These are phyloP conservation scores for Coniella lustricola DNA, from an alignment of 2,329 filamentous ascomycete genomes.

Conservation along the genomic window DNA sequence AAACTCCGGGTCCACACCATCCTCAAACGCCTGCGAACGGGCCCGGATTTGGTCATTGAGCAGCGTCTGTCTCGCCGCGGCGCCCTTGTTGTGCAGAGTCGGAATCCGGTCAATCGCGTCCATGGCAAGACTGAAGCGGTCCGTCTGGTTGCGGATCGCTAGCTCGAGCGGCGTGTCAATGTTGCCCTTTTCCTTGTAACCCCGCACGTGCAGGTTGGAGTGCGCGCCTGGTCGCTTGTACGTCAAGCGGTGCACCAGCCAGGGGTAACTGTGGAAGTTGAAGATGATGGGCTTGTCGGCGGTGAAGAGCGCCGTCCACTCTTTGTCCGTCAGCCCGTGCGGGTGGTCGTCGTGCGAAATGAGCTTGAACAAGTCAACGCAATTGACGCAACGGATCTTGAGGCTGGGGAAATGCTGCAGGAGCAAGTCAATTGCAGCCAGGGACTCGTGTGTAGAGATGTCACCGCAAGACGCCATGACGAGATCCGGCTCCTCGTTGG, in stretches of 20 bases:
- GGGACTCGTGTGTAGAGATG: constrained; percentile 64
- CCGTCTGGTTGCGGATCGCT: constrained; percentile 69
- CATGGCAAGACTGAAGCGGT: constrained; percentile 70
- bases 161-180: constrained; percentile 76
- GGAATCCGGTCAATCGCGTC: constrained; percentile 65
- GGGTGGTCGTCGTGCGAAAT: constrained; percentile 64
- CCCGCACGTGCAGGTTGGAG: constrained; percentile 62
- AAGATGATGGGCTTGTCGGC: constrained; percentile 66
- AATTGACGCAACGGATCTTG: constrained; percentile 73
- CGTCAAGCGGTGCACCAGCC: constrained; percentile 69
- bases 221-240: constrained; percentile 65
- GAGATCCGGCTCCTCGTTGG: constrained; percentile 60
- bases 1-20: constrained; percentile 61
- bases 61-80: constrained; percentile 55
- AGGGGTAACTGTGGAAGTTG: constrained; percentile 81
- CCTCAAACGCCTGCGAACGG: constrained; percentile 59
- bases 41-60: constrained; percentile 58
- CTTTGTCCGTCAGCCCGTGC: constrained; percentile 59
- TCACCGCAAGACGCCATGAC: constrained; percentile 74
- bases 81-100: constrained; percentile 55
- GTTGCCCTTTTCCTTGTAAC: constrained; percentile 78
- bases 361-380: constrained; percentile 74
- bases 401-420: constrained; percentile 64
- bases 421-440: constrained; percentile 68
- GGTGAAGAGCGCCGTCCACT: constrained; percentile 67